These are phyloP conservation scores for Carex littledalei DNA, from an alignment of 176 grass and related monocot species.

Conservation along the genomic window DNA sequence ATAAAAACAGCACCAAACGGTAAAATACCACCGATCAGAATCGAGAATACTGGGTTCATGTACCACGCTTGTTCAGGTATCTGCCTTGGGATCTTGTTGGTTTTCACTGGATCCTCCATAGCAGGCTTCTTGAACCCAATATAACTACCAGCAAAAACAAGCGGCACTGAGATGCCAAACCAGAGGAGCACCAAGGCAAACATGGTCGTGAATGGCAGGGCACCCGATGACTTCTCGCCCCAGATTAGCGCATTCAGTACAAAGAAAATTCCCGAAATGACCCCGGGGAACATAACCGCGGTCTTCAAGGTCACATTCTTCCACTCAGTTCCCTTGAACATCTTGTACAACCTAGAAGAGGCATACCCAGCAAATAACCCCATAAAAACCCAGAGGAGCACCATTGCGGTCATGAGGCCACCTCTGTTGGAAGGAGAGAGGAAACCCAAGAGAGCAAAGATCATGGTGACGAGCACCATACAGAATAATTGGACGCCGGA, in stretches of 20 bases:
- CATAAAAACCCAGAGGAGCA: constrained; percentile 86
- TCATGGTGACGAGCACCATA: constrained; percentile 78
- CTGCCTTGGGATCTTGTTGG: constrained; percentile 76
- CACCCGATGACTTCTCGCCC: constrained; percentile 76
- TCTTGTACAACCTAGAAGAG: constrained; percentile 63
- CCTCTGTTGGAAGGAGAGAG: constrained; percentile 74
- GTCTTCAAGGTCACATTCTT: constrained; percentile 71
- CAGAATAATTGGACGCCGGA: constrained; percentile 84
- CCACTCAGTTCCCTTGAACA: constrained; percentile 75
- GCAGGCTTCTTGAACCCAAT: constrained; percentile 65
- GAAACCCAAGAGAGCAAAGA: constrained; percentile 78
- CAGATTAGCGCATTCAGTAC: constrained; percentile 75
- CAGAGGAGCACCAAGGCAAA: constrained; percentile 81
- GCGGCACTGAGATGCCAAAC: constrained; percentile 75
- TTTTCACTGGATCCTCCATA: constrained; percentile 65
- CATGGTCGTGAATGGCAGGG: constrained; percentile 94
- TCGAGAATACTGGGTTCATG: constrained; percentile 68
- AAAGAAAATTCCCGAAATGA: constrained; percentile 65
- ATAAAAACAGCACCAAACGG: constrained; percentile 91
- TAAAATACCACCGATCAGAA: constrained; percentile 85
- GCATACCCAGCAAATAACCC: constrained; percentile 74
- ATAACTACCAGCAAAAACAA: constrained; percentile 77
- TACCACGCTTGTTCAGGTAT: constrained; percentile 88
- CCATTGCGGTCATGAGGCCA: constrained; percentile 75
- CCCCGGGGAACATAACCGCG: constrained; percentile 57